Evolutionary conservation across 2,329 filamentous ascomycete species (phyloP).

Genomic region (Emericellopsis cladophorae): DNA sequence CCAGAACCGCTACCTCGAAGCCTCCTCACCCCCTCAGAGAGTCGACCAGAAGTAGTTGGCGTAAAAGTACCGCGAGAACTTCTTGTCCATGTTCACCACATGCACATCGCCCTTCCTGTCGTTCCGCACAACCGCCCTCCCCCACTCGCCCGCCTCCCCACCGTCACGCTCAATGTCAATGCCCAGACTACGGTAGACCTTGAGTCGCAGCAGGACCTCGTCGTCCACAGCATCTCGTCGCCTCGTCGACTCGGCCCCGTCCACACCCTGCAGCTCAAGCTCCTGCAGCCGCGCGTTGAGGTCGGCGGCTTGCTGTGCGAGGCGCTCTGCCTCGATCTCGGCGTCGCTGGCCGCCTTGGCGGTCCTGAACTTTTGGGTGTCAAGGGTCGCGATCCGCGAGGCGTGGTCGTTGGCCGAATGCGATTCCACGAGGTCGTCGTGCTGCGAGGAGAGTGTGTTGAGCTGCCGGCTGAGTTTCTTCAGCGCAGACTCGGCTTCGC

Average conservation of each 20-base stretch:
- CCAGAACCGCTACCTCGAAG: slow-evolving; percentile 6
- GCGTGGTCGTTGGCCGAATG: slow-evolving; percentile 75
- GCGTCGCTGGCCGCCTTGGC: slow-evolving; percentile 85
- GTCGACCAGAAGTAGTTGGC: slow-evolving; percentile 94
- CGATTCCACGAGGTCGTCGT: slow-evolving; percentile 60
- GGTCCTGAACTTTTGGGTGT: slow-evolving; percentile 86
- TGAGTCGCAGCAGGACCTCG: slow-evolving; percentile 62
- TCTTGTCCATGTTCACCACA: slow-evolving; percentile 86
- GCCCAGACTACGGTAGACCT: slow-evolving; percentile 81
- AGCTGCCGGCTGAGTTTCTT: slow-evolving; percentile 66
- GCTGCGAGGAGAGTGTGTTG: slow-evolving; percentile 60
- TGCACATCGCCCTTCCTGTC: slow-evolving; percentile 82
- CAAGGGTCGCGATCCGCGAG: slow-evolving; percentile 70
- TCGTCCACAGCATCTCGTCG: slow-evolving; percentile 40
- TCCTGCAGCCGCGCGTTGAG: slow-evolving; percentile 65
- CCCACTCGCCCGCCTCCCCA: slow-evolving; percentile 57
- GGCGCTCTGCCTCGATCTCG: slow-evolving; percentile 89
- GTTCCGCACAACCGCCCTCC: slow-evolving; percentile 75
- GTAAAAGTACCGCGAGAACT: slow-evolving; percentile 84
- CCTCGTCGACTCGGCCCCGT: slow-evolving; percentile 38
- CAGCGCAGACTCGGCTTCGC: slow-evolving; percentile 54
- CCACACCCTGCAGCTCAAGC: slow-evolving; percentile 75
- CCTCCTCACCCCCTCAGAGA: slow-evolving; percentile 32
- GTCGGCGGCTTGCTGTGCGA: slow-evolving; percentile 66
- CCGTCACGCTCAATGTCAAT: slow-evolving; percentile 78